phyloP scores from a whole-genome alignment of 2,329 filamentous ascomycete species.

The Xylariomycetidae sp. region DNA sequence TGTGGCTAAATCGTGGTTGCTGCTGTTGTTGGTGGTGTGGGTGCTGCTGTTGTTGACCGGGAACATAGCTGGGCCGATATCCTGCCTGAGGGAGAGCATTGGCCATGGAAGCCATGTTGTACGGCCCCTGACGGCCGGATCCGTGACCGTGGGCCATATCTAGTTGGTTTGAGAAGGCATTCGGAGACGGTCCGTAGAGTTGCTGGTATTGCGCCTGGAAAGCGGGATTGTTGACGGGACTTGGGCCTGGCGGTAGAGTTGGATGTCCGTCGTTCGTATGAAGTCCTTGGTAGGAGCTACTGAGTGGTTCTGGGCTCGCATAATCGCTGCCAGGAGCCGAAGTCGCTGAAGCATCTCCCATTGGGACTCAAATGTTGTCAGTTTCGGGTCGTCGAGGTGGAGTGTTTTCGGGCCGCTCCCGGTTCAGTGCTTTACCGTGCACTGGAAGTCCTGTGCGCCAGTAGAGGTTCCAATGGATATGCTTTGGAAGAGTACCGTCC shows the following conservation, averaged over 20 bases:
- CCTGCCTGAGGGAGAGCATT: conserved; percentile 36
- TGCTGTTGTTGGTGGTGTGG: conserved; percentile 23
- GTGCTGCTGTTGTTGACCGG: conserved; percentile 26
- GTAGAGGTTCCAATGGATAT: too few relatives aligned
- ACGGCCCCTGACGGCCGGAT: conserved; percentile 28
- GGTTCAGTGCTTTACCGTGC: too few relatives aligned
- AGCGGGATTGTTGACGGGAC: conserved; percentile 15
- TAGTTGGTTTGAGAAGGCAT: conserved; percentile 36
- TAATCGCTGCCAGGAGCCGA: conserved; percentile 23
- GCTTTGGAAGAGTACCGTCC: too few relatives aligned
- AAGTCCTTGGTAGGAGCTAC: conserved; percentile 14
- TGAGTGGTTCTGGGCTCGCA: conserved; percentile 16
- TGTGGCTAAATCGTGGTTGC: conserved; percentile 26
- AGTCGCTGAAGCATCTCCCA: conserved; percentile 29
- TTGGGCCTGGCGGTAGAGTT: conserved; percentile 14
- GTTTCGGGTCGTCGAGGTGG: conserved; percentile 1
- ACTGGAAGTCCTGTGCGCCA: too few relatives aligned
- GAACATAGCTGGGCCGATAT: conserved; percentile 34
- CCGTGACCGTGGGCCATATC: conserved; percentile 33
- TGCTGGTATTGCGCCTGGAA: conserved; percentile 26
- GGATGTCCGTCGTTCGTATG: conserved; percentile 16
- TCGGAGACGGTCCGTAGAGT: conserved; percentile 28
- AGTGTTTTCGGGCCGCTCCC: too few relatives aligned
- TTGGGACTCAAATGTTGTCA: conserved; percentile 12
- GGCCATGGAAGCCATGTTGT: conserved; percentile 42